These are phyloP conservation scores for Leccinum imitatum DNA, from an alignment of 768 basidiomycete species.

Conservation along the genomic window DNA sequence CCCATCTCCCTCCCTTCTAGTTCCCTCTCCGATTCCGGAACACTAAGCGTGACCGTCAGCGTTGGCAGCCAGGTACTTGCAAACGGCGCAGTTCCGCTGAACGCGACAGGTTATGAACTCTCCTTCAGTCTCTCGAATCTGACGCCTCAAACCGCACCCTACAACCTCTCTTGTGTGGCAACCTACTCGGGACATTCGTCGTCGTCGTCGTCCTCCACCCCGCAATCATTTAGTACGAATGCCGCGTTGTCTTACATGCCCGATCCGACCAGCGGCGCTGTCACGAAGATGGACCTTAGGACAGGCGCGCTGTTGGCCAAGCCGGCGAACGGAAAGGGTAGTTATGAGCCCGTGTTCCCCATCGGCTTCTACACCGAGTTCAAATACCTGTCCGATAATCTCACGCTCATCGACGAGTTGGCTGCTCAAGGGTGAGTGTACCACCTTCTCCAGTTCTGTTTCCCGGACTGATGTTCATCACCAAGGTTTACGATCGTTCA, in stretches of 20 bases:
- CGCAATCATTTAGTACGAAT: slow-evolving; percentile 43
- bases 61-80: slow-evolving; percentile 43
- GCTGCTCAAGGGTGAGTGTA: slow-evolving; percentile 28
- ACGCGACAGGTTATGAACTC: slow-evolving; percentile 48
- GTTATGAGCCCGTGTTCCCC: slow-evolving; percentile 48
- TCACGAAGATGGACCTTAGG: slow-evolving; percentile 59
- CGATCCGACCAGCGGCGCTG: slow-evolving; percentile 44
- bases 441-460: not conserved
- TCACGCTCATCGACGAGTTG: slow-evolving; percentile 32
- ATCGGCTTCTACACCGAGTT: slow-evolving; percentile 47
- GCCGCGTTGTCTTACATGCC: slow-evolving; percentile 51
- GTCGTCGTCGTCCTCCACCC: slow-evolving; percentile 26
- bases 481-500: slow-evolving; percentile 31
- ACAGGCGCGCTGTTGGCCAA: slow-evolving; percentile 55
- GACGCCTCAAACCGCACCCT: slow-evolving; percentile 36
- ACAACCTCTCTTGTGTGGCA: slow-evolving; percentile 32
- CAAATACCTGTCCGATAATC: slow-evolving; percentile 23
- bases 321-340: slow-evolving; percentile 46
- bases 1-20: slow-evolving; percentile 37
- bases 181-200: slow-evolving; percentile 33
- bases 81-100: slow-evolving; percentile 49
- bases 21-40: slow-evolving; percentile 27
- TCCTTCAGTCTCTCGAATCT: slow-evolving; percentile 48
- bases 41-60: slow-evolving; percentile 44
- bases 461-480: not conserved